Base-by-base conservation (phyloP, 108 stramenopile genomes). In the Stephanodiscus minutulus region DNA sequence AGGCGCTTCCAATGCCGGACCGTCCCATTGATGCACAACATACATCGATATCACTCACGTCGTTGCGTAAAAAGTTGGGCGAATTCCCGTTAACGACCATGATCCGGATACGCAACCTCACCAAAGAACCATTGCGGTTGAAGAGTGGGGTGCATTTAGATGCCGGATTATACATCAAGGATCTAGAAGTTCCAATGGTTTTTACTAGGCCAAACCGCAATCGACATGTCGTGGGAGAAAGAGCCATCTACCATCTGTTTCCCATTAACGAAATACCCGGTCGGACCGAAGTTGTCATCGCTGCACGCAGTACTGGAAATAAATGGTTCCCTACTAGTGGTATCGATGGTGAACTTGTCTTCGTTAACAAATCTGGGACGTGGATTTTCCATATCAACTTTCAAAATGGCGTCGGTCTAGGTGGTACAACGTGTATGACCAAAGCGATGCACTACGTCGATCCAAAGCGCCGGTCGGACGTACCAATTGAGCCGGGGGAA, bases 291-390 rank as follows among this genome's bases (percentile, higher is more conserved):
- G 70, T 78, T 12, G 62, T 78, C 15, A 48, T 78, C 11, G 70
- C 60, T 18, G 70, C 70, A 20, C 77, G 77, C 4, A 71, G 64
- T 48, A 57, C 15, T 9, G 77, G 77, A 28, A 21, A 57, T 25
- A 68, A 37, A 21, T 78, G 77, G 77, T 41, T 78, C n/a, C 71
- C 77, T 17, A 78, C 70, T 4, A 65, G 70, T 3, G 70, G 70
- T 15, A 66, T 78, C 33, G 61, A 65, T 33, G 77, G 77, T 18
- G 61, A 65, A 10, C 37, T 78, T 29, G 48, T 61, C 18, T 78
- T 63, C 27, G 54, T 48, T 12, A 78, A 78, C 49, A 44, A 22
- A 27, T 49, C 64, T 43, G 68, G 64, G 58, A 56, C 69, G 7
- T 69, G 68, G 68, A 49, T 29, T 35, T 78, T 78, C 37, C 62